Percentiles rank a stretch among this genome's conserved stretches.
Evolutionary conservation across 768 basidiomycete species (phyloP).

Genomic region (Tulasnella calospora): DNA sequence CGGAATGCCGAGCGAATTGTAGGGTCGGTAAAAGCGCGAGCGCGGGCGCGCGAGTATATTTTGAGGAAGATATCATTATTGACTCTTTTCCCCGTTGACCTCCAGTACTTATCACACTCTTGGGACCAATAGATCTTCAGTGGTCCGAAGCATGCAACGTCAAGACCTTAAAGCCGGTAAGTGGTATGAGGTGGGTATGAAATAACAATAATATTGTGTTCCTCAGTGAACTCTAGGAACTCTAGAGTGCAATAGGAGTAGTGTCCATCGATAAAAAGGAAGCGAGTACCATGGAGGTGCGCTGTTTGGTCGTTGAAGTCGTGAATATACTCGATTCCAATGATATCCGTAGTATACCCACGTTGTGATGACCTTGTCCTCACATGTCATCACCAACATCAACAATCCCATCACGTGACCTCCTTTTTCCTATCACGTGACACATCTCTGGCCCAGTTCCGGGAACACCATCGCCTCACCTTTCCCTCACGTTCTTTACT

Average conservation of each 20-base stretch:
- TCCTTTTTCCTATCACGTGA: too few relatives aligned
- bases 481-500: too few relatives aligned
- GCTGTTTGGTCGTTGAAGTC: conserved; percentile 39
- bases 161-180: conserved; percentile 34
- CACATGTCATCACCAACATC: too few relatives aligned
- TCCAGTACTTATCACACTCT: conserved; percentile 35
- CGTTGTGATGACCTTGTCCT: too few relatives aligned
- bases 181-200: conserved; percentile 47
- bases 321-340: conserved; percentile 41
- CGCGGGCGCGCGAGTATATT: conserved; percentile 32
- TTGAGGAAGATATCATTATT: conserved; percentile 40
- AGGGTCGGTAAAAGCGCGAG: background rate
- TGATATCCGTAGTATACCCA: conserved; percentile 41
- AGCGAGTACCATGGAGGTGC: conserved; percentile 34
- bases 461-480: too few relatives aligned
- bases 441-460: too few relatives aligned
- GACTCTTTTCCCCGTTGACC: conserved; percentile 30
- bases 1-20: background rate
- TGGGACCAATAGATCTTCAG: conserved; percentile 37
- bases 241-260: conserved; percentile 41
- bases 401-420: too few relatives aligned
- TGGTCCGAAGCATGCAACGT: conserved; percentile 26
- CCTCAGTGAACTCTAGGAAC: conserved; percentile 36
- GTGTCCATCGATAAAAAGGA: conserved; percentile 48
- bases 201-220: conserved; percentile 41